phyloP scores from a whole-genome alignment of 371 early-diverging fungal genomes.

The Mucor indicus region DNA sequence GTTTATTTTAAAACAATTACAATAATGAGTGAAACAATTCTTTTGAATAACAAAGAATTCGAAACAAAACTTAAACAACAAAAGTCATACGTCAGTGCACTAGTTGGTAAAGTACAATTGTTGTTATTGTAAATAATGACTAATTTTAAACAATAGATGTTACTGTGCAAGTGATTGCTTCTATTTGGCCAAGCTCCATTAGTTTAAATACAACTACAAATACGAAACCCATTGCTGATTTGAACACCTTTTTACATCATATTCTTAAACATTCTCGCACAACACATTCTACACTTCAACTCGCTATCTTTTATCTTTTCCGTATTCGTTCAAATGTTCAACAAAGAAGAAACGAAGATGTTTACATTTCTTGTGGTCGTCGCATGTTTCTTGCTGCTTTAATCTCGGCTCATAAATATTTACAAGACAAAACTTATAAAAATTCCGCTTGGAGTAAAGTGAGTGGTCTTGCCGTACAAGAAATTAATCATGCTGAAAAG shows the following conservation, averaged over 20 bases:
- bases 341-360: slow-evolving; percentile 17
- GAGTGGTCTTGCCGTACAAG: slow-evolving; percentile 61
- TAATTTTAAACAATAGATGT: slow-evolving; percentile 28
- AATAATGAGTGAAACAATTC: background rate
- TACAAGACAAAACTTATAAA: slow-evolving; percentile 71
- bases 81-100: slow-evolving; percentile 28
- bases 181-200: slow-evolving; percentile 48
- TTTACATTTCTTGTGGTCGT: slow-evolving; percentile 55
- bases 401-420: slow-evolving; percentile 73
- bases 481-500: slow-evolving; percentile 72
- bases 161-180: slow-evolving; percentile 53
- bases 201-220: slow-evolving; percentile 3
- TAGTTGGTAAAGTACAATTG: slow-evolving; percentile 27
- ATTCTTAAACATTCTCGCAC: slow-evolving; percentile 70
- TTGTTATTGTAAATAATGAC: background rate
- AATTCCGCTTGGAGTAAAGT: slow-evolving; percentile 79
- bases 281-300: slow-evolving; percentile 73
- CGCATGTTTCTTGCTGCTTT: slow-evolving; percentile 78
- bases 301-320: slow-evolving; percentile 68
- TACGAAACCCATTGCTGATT: slow-evolving; percentile 41
- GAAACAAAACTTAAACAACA: slow-evolving; percentile 20
- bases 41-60: slow-evolving; percentile 18
- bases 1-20: background rate
- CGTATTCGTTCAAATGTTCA: slow-evolving; percentile 37
- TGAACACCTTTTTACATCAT: slow-evolving; percentile 68